Evolutionary conservation across 1,139 yeast species (phyloP).

Genomic region (Zygosaccharomyces sapae): DNA sequence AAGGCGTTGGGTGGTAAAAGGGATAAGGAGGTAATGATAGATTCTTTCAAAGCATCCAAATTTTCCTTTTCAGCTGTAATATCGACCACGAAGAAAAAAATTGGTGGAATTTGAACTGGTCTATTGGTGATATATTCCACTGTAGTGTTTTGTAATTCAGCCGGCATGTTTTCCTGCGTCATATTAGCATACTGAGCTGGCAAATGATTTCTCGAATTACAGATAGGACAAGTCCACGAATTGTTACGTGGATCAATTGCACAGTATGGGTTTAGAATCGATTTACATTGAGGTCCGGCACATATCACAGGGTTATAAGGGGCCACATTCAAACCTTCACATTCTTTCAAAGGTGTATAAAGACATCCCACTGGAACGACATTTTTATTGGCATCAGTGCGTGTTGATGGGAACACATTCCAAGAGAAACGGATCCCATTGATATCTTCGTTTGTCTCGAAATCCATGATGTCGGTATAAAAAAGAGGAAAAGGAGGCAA

Average conservation of each 20-base stretch:
- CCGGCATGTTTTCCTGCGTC: conserved; percentile 77
- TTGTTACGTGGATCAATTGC: conserved; percentile 77
- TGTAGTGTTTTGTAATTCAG: conserved; percentile 83
- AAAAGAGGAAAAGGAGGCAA: neutral
- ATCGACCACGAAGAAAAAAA: conserved; percentile 85
- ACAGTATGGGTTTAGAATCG: conserved; percentile 84
- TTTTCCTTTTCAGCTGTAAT: conserved; percentile 94
- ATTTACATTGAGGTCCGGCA: conserved; percentile 72
- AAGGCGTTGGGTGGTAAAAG: conserved; percentile 90
- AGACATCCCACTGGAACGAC: conserved; percentile 94
- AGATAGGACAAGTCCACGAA: conserved; percentile 87
- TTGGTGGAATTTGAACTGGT: conserved; percentile 90
- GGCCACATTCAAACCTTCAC: conserved; percentile 75
- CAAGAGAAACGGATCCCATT: conserved; percentile 91
- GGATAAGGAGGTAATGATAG: conserved; percentile 74
- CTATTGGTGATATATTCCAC: conserved; percentile 86
- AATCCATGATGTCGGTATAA: conserved; percentile 45
- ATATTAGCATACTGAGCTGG: conserved; percentile 89
- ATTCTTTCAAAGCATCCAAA: conserved; percentile 81
- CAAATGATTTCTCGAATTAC: conserved; percentile 77
- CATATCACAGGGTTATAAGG: conserved; percentile 89
- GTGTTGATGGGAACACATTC: conserved; percentile 86
- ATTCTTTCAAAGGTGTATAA: conserved; percentile 83
- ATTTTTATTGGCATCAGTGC: conserved; percentile 84
- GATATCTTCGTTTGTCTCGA: conserved; percentile 79